A percentile compares a stretch with the other conserved stretches of the same genome.
phyloP scores from a whole-genome alignment of 140 eudicot species.

The Stevia rebaudiana region DNA sequence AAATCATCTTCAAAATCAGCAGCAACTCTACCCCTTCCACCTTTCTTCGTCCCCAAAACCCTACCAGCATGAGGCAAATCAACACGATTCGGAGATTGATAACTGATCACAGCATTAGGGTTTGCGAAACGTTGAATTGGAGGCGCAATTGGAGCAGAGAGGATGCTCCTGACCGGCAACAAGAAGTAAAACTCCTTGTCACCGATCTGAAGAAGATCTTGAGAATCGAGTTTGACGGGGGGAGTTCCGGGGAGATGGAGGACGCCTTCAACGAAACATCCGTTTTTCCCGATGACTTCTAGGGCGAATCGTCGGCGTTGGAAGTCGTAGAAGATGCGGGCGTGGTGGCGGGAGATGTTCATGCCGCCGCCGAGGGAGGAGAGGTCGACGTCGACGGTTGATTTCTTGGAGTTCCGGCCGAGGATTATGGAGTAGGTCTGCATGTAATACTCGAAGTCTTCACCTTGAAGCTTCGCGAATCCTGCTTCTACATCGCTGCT shows the following conservation, averaged over 20 bases:
- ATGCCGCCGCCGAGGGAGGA: slow-evolving; percentile 95
- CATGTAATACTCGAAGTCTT: slow-evolving; percentile 95
- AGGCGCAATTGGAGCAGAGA: slow-evolving; percentile 48
- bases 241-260: slow-evolving; percentile 76
- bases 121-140: slow-evolving; percentile 36
- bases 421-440: slow-evolving; percentile 90
- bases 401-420: slow-evolving; percentile 89
- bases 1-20: slow-evolving; percentile 44
- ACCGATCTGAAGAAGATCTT: slow-evolving; percentile 80
- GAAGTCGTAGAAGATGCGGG: slow-evolving; percentile 97
- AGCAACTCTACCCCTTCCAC: slow-evolving; percentile 34
- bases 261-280: slow-evolving; percentile 90
- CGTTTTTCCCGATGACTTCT: slow-evolving; percentile 86
- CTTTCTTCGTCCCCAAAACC: slow-evolving; percentile 34
- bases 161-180: slow-evolving; percentile 67
- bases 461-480: slow-evolving; percentile 91
- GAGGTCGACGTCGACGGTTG: slow-evolving; percentile 92
- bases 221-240: slow-evolving; percentile 85
- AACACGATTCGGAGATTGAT: slow-evolving; percentile 17
- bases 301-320: slow-evolving; percentile 95
- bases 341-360: slow-evolving; percentile 99
- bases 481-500: slow-evolving; percentile 89
- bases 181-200: slow-evolving; percentile 85
- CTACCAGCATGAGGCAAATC: slow-evolving; percentile 28
- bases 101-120: slow-evolving; percentile 15